These are phyloP conservation scores for Cyclocybe cylindracea DNA, from an alignment of 768 basidiomycete species.

Conservation along the genomic window DNA sequence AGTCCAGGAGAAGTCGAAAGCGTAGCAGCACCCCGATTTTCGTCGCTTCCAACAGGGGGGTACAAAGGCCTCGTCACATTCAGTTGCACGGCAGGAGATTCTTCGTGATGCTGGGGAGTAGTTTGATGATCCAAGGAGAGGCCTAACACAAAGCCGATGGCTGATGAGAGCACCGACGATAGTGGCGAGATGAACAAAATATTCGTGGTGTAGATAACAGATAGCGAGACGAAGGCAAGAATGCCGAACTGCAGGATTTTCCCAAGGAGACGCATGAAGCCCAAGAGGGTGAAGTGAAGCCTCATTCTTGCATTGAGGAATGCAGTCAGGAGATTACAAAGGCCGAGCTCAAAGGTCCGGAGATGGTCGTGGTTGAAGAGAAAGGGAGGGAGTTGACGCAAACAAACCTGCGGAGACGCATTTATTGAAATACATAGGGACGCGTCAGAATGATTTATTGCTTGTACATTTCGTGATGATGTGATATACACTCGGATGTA, in stretches of 20 bases:
- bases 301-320: background rate
- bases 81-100: too few species aligned
- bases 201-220: conserved; percentile 47
- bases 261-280: conserved; percentile 12
- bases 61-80: background rate
- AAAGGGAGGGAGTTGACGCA: too few species aligned
- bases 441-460: too few species aligned
- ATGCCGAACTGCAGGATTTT: conserved; percentile 24
- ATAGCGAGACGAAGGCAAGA: conserved; percentile 35
- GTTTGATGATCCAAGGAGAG: conserved; percentile 1
- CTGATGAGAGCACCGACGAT: conserved; percentile 22
- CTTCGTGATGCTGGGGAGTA: too few species aligned
- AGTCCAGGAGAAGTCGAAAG: conserved; percentile 25
- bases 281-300: conserved; percentile 4
- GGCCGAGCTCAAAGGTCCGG: too few species aligned
- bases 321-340: background rate
- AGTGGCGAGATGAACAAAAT: conserved; percentile 36
- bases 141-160: conserved; percentile 20
- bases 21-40: background rate
- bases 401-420: background rate
- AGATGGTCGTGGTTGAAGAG: background rate
- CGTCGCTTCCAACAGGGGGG: conserved; percentile 1
- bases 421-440: too few species aligned
- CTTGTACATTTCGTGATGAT: too few species aligned
- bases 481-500: too few species aligned